Evolutionary conservation across 768 basidiomycete species (phyloP).

Genomic region (Boletus sp.): DNA sequence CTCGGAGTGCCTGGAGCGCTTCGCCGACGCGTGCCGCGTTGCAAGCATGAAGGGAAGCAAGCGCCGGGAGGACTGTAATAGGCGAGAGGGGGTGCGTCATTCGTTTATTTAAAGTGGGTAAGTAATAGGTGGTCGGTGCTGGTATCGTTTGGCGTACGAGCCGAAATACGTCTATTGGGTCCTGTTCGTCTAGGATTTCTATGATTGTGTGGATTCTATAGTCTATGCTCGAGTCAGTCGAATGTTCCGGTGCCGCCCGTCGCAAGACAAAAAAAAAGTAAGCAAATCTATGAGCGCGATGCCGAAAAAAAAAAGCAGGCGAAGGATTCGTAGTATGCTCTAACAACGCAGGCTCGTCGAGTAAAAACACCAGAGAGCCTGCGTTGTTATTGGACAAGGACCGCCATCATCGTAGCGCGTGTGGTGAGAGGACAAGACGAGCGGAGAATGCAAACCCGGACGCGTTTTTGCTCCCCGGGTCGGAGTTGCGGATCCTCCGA

Average conservation of each 20-base stretch:
- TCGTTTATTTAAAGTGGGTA: not conserved
- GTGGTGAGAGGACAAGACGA: constrained; percentile 6
- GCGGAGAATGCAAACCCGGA: not conserved
- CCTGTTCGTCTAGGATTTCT: constrained; percentile 2
- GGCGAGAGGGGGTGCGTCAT: constrained; percentile 36
- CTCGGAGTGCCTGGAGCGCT: constrained; percentile 44
- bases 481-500: constrained; percentile 15
- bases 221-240: constrained; percentile 8
- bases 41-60: constrained; percentile 40
- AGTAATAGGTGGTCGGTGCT: not conserved
- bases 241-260: not conserved
- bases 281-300: constrained; percentile 2
- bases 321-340: not conserved
- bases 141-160: constrained; percentile 8
- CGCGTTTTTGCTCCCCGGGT: constrained; percentile 2
- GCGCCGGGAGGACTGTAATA: constrained; percentile 55
- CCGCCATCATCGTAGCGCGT: constrained; percentile 41
- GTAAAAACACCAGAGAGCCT: constrained; percentile 32
- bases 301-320: not conserved
- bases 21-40: constrained; percentile 37
- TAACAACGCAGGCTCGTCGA: constrained; percentile 22
- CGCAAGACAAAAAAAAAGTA: not conserved
- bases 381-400: constrained; percentile 53
- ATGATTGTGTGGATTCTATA: constrained; percentile 9
- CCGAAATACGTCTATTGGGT: constrained; percentile 7